phyloP scores from a whole-genome alignment of 331 rosid species.

The Telfairia occidentalis region DNA sequence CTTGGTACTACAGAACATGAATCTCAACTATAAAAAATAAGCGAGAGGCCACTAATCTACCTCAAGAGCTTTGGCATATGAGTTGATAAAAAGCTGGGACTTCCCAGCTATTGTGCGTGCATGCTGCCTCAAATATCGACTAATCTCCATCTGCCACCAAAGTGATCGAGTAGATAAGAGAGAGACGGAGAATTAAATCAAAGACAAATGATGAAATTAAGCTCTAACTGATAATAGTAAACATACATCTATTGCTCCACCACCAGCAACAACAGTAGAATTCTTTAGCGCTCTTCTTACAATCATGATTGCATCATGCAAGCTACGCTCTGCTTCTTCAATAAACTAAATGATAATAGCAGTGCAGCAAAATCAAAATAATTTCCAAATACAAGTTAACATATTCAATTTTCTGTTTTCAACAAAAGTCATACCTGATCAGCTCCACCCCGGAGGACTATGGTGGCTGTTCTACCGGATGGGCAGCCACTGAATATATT shows the following conservation, averaged over 20 bases:
- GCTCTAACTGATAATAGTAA: constrained; percentile 5
- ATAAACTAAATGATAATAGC: constrained; percentile 52
- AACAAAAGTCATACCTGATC: constrained; percentile 61
- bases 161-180: background rate
- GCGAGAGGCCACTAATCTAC: constrained; percentile 24
- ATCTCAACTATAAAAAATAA: background rate
- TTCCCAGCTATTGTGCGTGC: constrained; percentile 91
- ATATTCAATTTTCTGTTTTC: background rate
- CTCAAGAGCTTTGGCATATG: constrained; percentile 97
- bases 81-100: constrained; percentile 84
- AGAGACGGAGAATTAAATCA: background rate
- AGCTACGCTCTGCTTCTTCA: constrained; percentile 97
- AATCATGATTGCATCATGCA: constrained; percentile 99
- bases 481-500: constrained; percentile 94
- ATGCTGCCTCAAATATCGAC: constrained; percentile 83
- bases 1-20: background rate
- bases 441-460: constrained; percentile 99
- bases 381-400: background rate
- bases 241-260: constrained; percentile 94
- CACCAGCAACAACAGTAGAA: constrained; percentile 97
- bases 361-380: constrained; percentile 11
- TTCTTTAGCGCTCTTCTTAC: constrained; percentile 98
- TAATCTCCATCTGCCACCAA: constrained; percentile 84
- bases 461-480: constrained; percentile 85
- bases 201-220: background rate